A percentile compares a stretch with the other conserved stretches of the same genome.
These are phyloP conservation scores for Podospora bellae-mahoneyi DNA, from an alignment of 495 filamentous ascomycete species.

Conservation along the genomic window DNA sequence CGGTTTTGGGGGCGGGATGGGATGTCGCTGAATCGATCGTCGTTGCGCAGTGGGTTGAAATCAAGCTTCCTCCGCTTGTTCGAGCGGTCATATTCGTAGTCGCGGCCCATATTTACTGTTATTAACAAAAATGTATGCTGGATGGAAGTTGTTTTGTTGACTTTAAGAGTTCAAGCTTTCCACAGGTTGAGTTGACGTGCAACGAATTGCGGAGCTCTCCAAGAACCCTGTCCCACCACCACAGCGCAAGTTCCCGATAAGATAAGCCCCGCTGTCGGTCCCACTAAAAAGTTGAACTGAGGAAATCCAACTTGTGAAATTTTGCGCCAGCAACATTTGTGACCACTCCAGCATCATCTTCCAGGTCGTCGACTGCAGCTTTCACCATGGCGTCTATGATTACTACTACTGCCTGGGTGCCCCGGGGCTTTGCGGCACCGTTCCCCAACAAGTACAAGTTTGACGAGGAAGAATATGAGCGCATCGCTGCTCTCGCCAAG, in stretches of 20 bases:
- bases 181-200: not conserved
- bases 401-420: conserved; percentile 89
- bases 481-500: conserved; percentile 85
- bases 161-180: not conserved
- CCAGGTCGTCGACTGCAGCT: not conserved
- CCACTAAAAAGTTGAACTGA: conserved; percentile 38
- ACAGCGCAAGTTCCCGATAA: conserved; percentile 24
- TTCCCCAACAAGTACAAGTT: conserved; percentile 89
- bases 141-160: not conserved
- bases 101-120: conserved; percentile 24
- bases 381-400: conserved; percentile 66
- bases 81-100: conserved; percentile 48
- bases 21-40: conserved; percentile 56
- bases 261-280: conserved; percentile 35
- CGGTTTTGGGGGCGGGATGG: conserved; percentile 44
- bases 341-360: not conserved
- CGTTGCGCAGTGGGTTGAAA: conserved; percentile 52
- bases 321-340: conserved; percentile 11
- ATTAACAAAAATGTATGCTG: not conserved
- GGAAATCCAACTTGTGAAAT: conserved; percentile 23
- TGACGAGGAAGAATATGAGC: conserved; percentile 85
- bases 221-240: not conserved
- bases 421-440: conserved; percentile 85
- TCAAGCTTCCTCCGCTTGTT: conserved; percentile 63
- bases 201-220: not conserved